Conservation (phyloP, 352 stramenopile genomes). For the Phytophthora uliginosa region DNA sequence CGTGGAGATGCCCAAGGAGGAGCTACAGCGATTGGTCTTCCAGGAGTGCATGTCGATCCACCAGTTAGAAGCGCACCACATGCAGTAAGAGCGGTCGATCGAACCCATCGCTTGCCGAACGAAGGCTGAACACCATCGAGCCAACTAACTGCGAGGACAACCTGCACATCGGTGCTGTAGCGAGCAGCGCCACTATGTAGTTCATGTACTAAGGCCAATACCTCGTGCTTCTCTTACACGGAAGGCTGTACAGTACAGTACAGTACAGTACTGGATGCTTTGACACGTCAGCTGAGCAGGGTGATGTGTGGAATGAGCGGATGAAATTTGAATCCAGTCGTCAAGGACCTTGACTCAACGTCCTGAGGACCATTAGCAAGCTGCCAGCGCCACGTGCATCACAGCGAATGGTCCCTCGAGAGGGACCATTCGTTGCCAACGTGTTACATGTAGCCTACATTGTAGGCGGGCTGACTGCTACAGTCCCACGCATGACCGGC, state of each 20-base stretch:
- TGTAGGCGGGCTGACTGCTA: neutral
- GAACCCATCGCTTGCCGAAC: neutral
- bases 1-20: conserved; percentile 88
- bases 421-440: neutral
- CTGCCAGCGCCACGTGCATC: neutral
- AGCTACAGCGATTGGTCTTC: conserved; percentile 86
- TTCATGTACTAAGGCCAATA: conserved; percentile 32
- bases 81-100: conserved; percentile 47
- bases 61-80: conserved; percentile 73
- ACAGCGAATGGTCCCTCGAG: conserved; percentile 1
- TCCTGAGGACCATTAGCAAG: conserved; percentile 2
- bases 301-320: neutral
- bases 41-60: conserved; percentile 83
- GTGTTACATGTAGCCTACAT: too few relatives aligned
- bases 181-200: conserved; percentile 19
- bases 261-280: neutral
- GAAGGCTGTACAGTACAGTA: neutral
- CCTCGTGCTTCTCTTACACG: neutral
- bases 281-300: neutral
- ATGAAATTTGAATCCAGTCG: neutral
- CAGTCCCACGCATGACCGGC: neutral
- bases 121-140: conserved; percentile 8
- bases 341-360: neutral
- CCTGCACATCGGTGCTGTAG: neutral
- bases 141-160: neutral